A percentile compares a stretch with the other conserved stretches of the same genome.
Conservation (phyloP, 2,329 filamentous ascomycete genomes). For the Fusarium sp. region DNA sequence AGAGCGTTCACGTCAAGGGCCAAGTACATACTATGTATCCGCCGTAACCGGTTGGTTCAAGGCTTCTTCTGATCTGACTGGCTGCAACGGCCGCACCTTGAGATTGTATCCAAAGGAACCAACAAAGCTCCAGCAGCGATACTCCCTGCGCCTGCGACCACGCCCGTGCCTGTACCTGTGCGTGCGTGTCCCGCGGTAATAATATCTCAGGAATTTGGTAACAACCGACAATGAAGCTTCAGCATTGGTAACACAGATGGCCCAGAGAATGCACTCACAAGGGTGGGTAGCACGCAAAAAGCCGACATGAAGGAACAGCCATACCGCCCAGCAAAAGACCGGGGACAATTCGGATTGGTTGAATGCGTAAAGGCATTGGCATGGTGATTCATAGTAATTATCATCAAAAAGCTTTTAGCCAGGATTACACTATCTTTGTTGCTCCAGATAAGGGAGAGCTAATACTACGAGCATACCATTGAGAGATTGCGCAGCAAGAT, state of each 20-base stretch:
- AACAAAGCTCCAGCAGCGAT: constrained; percentile 5
- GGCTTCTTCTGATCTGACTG: constrained; percentile 7
- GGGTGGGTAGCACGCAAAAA: constrained; percentile 30
- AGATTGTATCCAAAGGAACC: constrained; percentile 9
- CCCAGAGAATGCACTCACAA: constrained; percentile 28
- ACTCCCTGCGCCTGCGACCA: constrained; percentile 4
- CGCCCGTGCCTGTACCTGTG: not conserved
- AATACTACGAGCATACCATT: constrained; percentile 30
- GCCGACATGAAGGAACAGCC: constrained; percentile 30
- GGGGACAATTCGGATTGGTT: constrained; percentile 25
- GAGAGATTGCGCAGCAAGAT: constrained; percentile 22
- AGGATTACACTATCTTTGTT: constrained; percentile 17
- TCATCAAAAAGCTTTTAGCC: constrained; percentile 5
- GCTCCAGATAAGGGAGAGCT: constrained; percentile 33
- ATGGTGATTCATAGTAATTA: constrained; percentile 42
- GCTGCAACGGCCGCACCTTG: not conserved
- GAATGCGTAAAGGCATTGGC: constrained; percentile 8
- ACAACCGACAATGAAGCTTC: constrained; percentile 18
- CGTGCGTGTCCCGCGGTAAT: not conserved
- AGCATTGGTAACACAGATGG: constrained; percentile 23
- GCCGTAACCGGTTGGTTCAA: constrained; percentile 29
- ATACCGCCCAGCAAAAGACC: constrained; percentile 17
- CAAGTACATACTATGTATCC: constrained; percentile 17
- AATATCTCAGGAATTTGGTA: constrained; percentile 31
- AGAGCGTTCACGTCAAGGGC: constrained; percentile 6